phyloP scores from a whole-genome alignment of 352 stramenopile genomes.

The Globisporangium spiculum region DNA sequence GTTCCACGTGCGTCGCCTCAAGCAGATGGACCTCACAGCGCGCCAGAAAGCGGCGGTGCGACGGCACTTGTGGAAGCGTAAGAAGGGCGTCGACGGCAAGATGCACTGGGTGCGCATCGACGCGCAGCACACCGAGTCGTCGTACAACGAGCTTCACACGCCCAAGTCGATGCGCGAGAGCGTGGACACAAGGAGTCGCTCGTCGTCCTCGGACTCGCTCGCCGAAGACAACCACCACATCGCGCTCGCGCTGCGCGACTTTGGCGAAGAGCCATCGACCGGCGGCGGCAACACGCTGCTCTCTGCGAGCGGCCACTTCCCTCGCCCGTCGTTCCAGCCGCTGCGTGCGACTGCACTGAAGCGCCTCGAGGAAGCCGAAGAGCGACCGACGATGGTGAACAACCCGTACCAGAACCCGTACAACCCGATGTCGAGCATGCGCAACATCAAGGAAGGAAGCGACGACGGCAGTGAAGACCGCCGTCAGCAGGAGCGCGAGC shows the following conservation, averaged over 20 bases:
- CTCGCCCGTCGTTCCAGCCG: conserved; percentile 60
- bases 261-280: conserved; percentile 49
- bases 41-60: conserved; percentile 77
- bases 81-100: conserved; percentile 62
- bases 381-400: conserved; percentile 70
- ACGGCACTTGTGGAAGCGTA: conserved; percentile 72
- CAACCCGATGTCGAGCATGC: conserved; percentile 55
- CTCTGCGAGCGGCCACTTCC: conserved; percentile 33
- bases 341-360: conserved; percentile 75
- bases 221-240: conserved; percentile 72
- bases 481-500: conserved; percentile 8
- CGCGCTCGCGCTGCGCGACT: conserved; percentile 71
- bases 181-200: conserved; percentile 27
- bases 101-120: conserved; percentile 85
- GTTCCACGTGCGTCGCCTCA: conserved; percentile 82
- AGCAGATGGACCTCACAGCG: conserved; percentile 83
- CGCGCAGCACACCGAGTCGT: conserved; percentile 27
- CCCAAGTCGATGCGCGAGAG: conserved; percentile 34
- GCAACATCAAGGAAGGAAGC: conserved; percentile 49
- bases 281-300: conserved; percentile 39
- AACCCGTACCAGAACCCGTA: conserved; percentile 69
- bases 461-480: conserved; percentile 22
- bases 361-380: conserved; percentile 72
- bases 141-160: conserved; percentile 52
- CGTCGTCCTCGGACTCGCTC: conserved; percentile 53